These are phyloP conservation scores for Brassica incana DNA, from an alignment of 345 rosid genomes.

Conservation along the genomic window DNA sequence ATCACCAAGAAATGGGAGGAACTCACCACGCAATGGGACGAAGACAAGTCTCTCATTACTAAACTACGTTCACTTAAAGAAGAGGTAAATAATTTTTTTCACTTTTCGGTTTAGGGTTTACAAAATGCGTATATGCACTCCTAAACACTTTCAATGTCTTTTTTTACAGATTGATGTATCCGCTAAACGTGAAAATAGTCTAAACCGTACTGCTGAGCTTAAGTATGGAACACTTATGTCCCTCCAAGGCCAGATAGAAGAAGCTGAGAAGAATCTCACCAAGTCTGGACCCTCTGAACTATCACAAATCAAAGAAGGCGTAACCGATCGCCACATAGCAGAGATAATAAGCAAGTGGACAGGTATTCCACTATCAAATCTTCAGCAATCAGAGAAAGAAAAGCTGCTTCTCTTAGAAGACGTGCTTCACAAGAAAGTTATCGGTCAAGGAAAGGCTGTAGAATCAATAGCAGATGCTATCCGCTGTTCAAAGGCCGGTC, in stretches of 20 bases:
- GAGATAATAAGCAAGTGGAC: constrained; percentile 98
- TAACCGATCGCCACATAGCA: constrained; percentile 80
- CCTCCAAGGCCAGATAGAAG: constrained; percentile 85
- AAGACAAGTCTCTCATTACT: constrained; percentile 71
- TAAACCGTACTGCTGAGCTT: constrained; percentile 83
- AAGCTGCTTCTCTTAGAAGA: constrained; percentile 72
- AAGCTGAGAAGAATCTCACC: constrained; percentile 80
- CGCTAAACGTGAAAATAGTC: constrained; percentile 82
- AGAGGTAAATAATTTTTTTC: constrained; percentile 53
- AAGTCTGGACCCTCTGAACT: constrained; percentile 64
- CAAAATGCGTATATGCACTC: background rate
- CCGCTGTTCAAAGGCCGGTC: constrained; percentile 91
- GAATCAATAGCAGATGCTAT: constrained; percentile 95
- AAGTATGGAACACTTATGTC: constrained; percentile 81
- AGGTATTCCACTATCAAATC: constrained; percentile 92
- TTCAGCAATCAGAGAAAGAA: constrained; percentile 90
- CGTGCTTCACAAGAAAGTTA: constrained; percentile 82
- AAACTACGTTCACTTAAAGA: constrained; percentile 75
- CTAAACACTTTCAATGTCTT: constrained; percentile 13
- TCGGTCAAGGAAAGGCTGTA: constrained; percentile 94
- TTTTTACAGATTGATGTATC: constrained; percentile 75
- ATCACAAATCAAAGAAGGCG: constrained; percentile 83
- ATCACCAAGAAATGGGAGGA: constrained; percentile 67
- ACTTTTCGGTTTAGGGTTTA: background rate
- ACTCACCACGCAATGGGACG: constrained; percentile 67